Evolutionary conservation across 2,329 filamentous ascomycete genomes (phyloP).

Genomic region (Ascochyta fabae): DNA sequence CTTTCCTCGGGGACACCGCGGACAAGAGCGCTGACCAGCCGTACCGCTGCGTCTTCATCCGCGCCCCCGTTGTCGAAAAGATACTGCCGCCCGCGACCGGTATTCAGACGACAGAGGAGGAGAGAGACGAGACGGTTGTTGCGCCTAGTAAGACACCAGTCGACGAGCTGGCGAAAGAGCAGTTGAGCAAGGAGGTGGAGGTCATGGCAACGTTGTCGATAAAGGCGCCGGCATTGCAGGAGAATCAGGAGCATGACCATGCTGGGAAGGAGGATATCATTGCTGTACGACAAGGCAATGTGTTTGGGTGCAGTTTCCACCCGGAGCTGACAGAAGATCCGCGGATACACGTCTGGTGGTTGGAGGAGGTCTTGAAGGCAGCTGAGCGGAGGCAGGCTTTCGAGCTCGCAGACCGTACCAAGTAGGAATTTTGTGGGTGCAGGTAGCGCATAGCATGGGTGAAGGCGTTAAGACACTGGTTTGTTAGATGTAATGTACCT

Average conservation of each 20-base stretch:
- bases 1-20: conserved; percentile 63
- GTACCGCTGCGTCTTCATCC: conserved; percentile 89
- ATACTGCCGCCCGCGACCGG: conserved; percentile 64
- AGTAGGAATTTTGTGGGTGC: not conserved
- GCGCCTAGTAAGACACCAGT: conserved; percentile 62
- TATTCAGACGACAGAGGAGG: conserved; percentile 58
- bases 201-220: conserved; percentile 64
- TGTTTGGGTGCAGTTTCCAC: conserved; percentile 94
- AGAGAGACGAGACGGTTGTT: conserved; percentile 59
- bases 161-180: conserved; percentile 53
- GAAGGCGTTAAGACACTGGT: conserved; percentile 11
- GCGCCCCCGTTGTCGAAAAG: conserved; percentile 90
- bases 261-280: conserved; percentile 71
- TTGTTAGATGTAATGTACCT: conserved; percentile 21
- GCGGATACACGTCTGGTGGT: conserved; percentile 93
- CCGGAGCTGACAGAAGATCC: conserved; percentile 89
- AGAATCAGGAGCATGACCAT: conserved; percentile 53
- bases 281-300: conserved; percentile 87
- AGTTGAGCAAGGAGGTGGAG: conserved; percentile 60
- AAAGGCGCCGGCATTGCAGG: conserved; percentile 56
- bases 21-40: conserved; percentile 49
- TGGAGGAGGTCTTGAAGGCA: conserved; percentile 67
- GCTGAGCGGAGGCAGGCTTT: conserved; percentile 41
- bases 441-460: conserved; percentile 3
- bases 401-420: conserved; percentile 40